Percentiles rank a stretch among this genome's conserved stretches.
phyloP scores from a whole-genome alignment of 2,329 filamentous ascomycete species.

The Ascochyta koolunga region DNA sequence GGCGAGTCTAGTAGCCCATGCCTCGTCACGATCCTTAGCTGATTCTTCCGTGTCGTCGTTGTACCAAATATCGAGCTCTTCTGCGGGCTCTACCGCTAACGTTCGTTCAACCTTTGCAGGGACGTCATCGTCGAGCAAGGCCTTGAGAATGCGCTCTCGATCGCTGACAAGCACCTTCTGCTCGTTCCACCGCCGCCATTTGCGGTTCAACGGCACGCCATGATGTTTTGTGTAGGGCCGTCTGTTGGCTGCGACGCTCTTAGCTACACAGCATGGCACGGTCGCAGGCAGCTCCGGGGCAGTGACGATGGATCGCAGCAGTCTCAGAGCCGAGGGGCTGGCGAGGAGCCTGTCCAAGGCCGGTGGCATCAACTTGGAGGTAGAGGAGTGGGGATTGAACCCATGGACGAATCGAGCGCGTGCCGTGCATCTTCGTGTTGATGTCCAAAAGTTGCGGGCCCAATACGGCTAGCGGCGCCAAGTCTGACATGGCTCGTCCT shows the following conservation, averaged over 20 bases:
- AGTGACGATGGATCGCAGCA: slow-evolving; percentile 44
- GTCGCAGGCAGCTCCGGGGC: slow-evolving; percentile 28
- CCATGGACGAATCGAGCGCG: slow-evolving; percentile 29
- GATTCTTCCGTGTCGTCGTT: not conserved
- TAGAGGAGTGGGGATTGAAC: slow-evolving; percentile 15
- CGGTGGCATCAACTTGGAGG: slow-evolving; percentile 50
- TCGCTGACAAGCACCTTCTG: slow-evolving; percentile 2
- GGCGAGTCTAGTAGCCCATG: slow-evolving; percentile 52
- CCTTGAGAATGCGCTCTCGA: slow-evolving; percentile 15
- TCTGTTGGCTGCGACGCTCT: slow-evolving; percentile 5
- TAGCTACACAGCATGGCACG: slow-evolving; percentile 25
- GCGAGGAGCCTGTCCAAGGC: slow-evolving; percentile 54
- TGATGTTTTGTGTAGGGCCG: slow-evolving; percentile 21
- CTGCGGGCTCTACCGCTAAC: not conserved
- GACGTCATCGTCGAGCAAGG: slow-evolving; percentile 16
- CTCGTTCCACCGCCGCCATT: slow-evolving; percentile 26
- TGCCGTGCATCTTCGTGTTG: not conserved
- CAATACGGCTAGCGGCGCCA: slow-evolving; percentile 26
- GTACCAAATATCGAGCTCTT: not conserved
- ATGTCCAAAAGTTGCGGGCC: slow-evolving; percentile 12
- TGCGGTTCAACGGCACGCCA: slow-evolving; percentile 3
- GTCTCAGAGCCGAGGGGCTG: slow-evolving; percentile 51
- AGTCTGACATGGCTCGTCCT: slow-evolving; percentile 6
- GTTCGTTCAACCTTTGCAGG: not conserved
- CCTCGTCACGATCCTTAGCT: slow-evolving; percentile 16